A percentile compares a stretch with the other conserved stretches of the same genome.
phyloP scores from a whole-genome alignment of 2,329 filamentous ascomycete genomes.

The Ophiocordyceps polyrhachis-furcata region DNA sequence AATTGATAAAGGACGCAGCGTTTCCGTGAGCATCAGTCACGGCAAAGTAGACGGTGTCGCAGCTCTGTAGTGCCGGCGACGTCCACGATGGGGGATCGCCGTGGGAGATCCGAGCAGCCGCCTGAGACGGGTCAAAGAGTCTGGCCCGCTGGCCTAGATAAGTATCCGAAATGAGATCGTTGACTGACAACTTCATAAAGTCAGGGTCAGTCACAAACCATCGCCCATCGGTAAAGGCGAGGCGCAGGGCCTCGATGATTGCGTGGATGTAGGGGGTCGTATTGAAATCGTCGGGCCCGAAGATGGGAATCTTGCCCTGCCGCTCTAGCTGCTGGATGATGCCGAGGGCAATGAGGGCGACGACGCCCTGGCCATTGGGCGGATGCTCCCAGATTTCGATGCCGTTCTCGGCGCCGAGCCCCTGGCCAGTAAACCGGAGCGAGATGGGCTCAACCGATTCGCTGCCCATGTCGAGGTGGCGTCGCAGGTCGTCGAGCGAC shows the following conservation, averaged over 20 bases:
- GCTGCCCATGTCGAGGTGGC: conserved; percentile 49
- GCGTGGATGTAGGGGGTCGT: conserved; percentile 65
- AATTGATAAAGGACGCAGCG: conserved; percentile 92
- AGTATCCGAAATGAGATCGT: conserved; percentile 47
- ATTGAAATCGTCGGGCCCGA: conserved; percentile 59
- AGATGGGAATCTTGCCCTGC: conserved; percentile 53
- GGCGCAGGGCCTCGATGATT: conserved; percentile 70
- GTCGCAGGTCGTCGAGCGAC: conserved; percentile 58
- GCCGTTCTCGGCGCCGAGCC: conserved; percentile 22
- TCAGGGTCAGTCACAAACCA: conserved; percentile 86
- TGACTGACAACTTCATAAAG: conserved; percentile 46
- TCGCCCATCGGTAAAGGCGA: conserved; percentile 73
- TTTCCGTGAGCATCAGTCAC: conserved; percentile 70
- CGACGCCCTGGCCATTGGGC: conserved; percentile 89
- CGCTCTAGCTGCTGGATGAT: conserved; percentile 77
- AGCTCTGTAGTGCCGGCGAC: conserved; percentile 62
- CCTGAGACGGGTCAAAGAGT: conserved; percentile 36
- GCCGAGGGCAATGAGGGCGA: conserved; percentile 84
- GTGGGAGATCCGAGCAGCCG: conserved; percentile 43
- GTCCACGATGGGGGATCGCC: conserved; percentile 32
- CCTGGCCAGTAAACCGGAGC: conserved; percentile 54
- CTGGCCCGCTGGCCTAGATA: conserved; percentile 56
- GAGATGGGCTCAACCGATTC: conserved; percentile 77
- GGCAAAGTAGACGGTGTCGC: conserved; percentile 89
- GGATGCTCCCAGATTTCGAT: conserved; percentile 92